A percentile compares a stretch with the other conserved stretches of the same genome.
Evolutionary conservation across 2,329 filamentous ascomycete species (phyloP).

Genomic region (Fusarium sp.): DNA sequence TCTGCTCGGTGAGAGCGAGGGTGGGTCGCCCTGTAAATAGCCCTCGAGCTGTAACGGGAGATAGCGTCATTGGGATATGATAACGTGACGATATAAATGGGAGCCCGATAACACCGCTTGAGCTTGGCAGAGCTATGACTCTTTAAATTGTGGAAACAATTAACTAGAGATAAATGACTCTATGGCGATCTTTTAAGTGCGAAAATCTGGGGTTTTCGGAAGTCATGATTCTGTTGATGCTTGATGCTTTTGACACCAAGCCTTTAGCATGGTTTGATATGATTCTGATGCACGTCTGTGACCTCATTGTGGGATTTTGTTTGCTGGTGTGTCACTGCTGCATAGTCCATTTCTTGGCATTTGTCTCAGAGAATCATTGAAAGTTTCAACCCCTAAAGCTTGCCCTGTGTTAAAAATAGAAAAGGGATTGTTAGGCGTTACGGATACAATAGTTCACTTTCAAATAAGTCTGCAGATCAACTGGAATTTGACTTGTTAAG

Average conservation of each 20-base stretch:
- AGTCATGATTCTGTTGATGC: neutral
- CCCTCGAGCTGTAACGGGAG: conserved; percentile 21
- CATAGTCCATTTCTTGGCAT: neutral
- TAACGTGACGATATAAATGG: conserved; percentile 36
- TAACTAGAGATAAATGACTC: conserved; percentile 16
- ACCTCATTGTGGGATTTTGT: neutral
- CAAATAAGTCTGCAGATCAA: no score
- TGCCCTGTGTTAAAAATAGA: neutral
- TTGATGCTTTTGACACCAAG: neutral
- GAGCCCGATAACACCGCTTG: conserved; percentile 32
- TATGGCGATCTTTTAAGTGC: conserved; percentile 7
- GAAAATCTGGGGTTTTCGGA: conserved; percentile 16
- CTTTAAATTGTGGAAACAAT: conserved; percentile 6
- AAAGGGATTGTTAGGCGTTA: neutral
- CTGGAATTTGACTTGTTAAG: no score
- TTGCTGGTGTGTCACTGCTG: neutral
- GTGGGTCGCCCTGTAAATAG: conserved; percentile 40
- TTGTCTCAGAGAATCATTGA: neutral
- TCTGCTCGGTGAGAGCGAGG: conserved; percentile 32
- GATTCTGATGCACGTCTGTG: neutral
- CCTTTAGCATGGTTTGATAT: neutral
- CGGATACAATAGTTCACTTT: no score
- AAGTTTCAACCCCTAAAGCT: neutral
- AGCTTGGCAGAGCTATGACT: conserved; percentile 13
- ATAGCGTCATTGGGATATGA: conserved; percentile 39